phyloP scores from a whole-genome alignment of 2,329 filamentous ascomycete species.

The Colletotrichum lupini region DNA sequence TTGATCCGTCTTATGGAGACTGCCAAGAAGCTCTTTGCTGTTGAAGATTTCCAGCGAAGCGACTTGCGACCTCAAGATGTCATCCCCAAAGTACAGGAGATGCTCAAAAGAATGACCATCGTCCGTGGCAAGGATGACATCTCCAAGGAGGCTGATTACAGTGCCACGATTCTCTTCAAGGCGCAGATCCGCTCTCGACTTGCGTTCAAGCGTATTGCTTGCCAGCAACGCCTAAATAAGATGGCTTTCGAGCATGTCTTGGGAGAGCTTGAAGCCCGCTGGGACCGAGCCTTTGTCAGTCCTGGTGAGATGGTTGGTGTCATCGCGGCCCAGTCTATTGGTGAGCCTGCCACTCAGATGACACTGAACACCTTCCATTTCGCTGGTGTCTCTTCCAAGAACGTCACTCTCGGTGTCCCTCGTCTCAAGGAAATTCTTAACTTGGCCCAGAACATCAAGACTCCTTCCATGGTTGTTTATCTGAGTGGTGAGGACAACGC shows the following conservation, averaged over 20 bases:
- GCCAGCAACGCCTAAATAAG: slow-evolving; percentile 86
- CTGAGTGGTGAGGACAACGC: slow-evolving; percentile 69
- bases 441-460: slow-evolving; percentile 98
- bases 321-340: slow-evolving; percentile 96
- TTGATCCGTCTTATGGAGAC: slow-evolving; percentile 90
- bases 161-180: slow-evolving; percentile 92
- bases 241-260: slow-evolving; percentile 93
- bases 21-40: slow-evolving; percentile 89
- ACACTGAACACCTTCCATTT: slow-evolving; percentile 99
- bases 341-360: slow-evolving; percentile 99
- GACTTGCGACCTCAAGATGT: slow-evolving; percentile 91
- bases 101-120: slow-evolving; percentile 83
- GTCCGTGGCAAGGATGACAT: slow-evolving; percentile 87
- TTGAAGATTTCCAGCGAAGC: slow-evolving; percentile 86
- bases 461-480: slow-evolving; percentile 95
- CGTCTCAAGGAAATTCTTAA: slow-evolving; percentile 99
- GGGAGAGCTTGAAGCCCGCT: slow-evolving; percentile 89
- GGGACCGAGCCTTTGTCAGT: slow-evolving; percentile 85
- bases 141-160: slow-evolving; percentile 86
- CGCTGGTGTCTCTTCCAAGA: slow-evolving; percentile 99
- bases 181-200: slow-evolving; percentile 88
- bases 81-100: slow-evolving; percentile 79
- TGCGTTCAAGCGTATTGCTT: slow-evolving; percentile 92
- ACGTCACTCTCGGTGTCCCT: slow-evolving; percentile 98
- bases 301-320: slow-evolving; percentile 99